Evolutionary conservation across 2,329 filamentous ascomycete species (phyloP), one percentile per base, ranked within the genome.

Genomic region (Xylaria sp.): DNA sequence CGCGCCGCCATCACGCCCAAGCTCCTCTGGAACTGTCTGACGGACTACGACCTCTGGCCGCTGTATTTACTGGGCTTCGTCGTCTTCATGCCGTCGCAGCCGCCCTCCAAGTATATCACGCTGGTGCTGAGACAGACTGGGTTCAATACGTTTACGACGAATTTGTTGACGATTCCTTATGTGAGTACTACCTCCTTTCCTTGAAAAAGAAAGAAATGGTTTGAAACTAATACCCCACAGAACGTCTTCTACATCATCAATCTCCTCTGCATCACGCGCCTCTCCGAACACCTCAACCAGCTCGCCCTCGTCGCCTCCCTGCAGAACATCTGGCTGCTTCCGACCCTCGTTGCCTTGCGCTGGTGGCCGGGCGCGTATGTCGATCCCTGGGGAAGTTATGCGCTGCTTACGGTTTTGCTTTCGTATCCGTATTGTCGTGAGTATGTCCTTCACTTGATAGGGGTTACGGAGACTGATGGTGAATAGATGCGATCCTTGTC

Each of bases 11-110:
- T 84, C 55, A 83, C 79, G 0, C 76, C 75, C 0, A 72, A 66
- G 6, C 72, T 74, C 7, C 75, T 83, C 6, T 82, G 79, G 78
- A 66, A 77, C n/a, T 75, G 78, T 1, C 66, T 83, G 4, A 75
- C 74, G 23, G 83, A 85, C 65, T 84, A 80, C 56, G 79, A 85
- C 58, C 72, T 86, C 53, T 86, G 80, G 81, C 80, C 80, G 0
- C 63, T 82, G 18, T 85, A 83, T 62, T 54, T 76, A 19, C 72
- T 83, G 19, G 81, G 81, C 1, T 63, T 83, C 3, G 68, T 79
- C 5, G 72, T 73, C 39, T 80, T 78, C 53, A 81, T 83, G 2
- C 81, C 83, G 1, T 72, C 75, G 34, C 70, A 68, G 0, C 80
- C 82, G 0, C 75, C 78, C 0, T 69, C 69, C 1, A 75, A 73